Evolutionary conservation across 1,139 yeast species (phyloP).

Genomic region (Saccharomyces uvarum): DNA sequence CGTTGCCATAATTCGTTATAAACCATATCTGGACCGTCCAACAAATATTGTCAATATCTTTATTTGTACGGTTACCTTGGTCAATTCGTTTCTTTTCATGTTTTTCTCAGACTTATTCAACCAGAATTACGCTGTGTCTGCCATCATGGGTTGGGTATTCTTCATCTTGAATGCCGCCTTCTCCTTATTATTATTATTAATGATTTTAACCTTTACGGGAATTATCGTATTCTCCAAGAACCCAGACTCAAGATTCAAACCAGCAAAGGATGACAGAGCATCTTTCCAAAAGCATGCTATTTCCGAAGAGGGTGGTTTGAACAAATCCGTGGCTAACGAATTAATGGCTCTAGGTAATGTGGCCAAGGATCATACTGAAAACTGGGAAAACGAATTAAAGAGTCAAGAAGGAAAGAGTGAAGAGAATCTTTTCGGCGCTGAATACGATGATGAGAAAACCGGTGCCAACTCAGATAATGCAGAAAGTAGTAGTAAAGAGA

Average conservation of each 20-base stretch:
- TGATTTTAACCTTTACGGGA: slow-evolving; percentile 51
- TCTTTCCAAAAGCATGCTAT: slow-evolving; percentile 62
- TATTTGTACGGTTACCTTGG: slow-evolving; percentile 54
- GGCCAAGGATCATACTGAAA: slow-evolving; percentile 60
- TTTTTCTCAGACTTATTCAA: slow-evolving; percentile 69
- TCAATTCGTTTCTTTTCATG: slow-evolving; percentile 65
- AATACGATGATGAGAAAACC: slow-evolving; percentile 11
- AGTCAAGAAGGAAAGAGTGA: slow-evolving; percentile 35
- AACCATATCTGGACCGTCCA: slow-evolving; percentile 65
- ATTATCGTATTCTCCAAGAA: slow-evolving; percentile 59
- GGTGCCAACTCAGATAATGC: slow-evolving; percentile 8
- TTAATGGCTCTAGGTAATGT: slow-evolving; percentile 36
- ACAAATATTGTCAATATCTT: slow-evolving; percentile 61
- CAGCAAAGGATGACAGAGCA: slow-evolving; percentile 76
- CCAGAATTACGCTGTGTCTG: slow-evolving; percentile 57
- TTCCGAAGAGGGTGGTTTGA: slow-evolving; percentile 30
- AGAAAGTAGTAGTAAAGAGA: slow-evolving; percentile 6
- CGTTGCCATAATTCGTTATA: slow-evolving; percentile 45
- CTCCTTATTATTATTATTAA: slow-evolving; percentile 52
- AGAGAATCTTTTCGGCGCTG: slow-evolving; percentile 13
- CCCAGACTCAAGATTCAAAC: slow-evolving; percentile 77
- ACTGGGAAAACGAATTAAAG: slow-evolving; percentile 54
- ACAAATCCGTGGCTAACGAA: slow-evolving; percentile 44
- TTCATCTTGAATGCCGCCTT: slow-evolving; percentile 73
- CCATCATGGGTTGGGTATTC: slow-evolving; percentile 76